Conservation (phyloP, 495 filamentous ascomycete species). For the Hyaloscypha variabilis region DNA sequence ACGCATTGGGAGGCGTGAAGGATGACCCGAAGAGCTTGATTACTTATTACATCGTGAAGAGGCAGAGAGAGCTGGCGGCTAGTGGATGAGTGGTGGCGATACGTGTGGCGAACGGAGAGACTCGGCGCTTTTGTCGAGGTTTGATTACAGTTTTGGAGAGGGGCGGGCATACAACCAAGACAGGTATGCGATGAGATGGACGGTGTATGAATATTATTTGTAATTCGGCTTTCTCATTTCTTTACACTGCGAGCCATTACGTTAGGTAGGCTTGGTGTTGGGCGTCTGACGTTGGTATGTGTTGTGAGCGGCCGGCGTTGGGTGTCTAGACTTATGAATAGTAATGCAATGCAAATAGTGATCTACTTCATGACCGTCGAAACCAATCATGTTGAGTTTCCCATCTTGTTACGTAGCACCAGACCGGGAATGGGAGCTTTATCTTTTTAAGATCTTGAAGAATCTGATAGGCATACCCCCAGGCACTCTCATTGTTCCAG, state of each 20-base stretch:
- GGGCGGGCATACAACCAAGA: neutral
- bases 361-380: neutral
- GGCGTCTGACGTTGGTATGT: neutral
- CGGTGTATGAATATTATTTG: neutral
- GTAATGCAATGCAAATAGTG: neutral
- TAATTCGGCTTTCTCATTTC: neutral
- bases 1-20: conserved; percentile 59
- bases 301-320: neutral
- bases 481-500: no score
- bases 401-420: no score
- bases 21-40: conserved; percentile 75
- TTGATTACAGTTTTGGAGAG: neutral
- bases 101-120: neutral
- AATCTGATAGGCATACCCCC: no score
- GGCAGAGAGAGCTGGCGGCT: conserved; percentile 47
- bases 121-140: neutral
- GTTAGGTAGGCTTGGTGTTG: neutral
- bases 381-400: no score
- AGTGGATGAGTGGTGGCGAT: conserved; percentile 10
- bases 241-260: neutral
- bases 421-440: no score
- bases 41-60: conserved; percentile 81
- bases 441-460: no score
- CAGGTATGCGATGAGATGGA: neutral
- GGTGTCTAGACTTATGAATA: neutral